Evolutionary conservation across 371 early-diverging fungal genomes (phyloP).

Genomic region (Apophysomyces trapeziformis): DNA sequence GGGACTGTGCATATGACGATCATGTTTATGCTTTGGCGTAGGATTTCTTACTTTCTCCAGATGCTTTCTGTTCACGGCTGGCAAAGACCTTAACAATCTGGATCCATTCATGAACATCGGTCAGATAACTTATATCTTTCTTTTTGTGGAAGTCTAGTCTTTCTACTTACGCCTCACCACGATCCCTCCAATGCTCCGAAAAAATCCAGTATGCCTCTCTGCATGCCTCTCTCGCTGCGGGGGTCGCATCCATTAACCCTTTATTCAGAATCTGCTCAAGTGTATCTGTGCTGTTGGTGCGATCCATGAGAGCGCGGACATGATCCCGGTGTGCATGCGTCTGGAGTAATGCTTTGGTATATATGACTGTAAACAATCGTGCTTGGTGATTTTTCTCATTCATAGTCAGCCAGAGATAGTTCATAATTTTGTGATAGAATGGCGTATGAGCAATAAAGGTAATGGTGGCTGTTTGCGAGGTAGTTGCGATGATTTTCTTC

Average conservation of each 20-base stretch:
- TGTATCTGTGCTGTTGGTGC: constrained; percentile 37
- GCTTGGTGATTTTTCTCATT: constrained; percentile 55
- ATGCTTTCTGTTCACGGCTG: constrained; percentile 33
- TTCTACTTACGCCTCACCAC: constrained; percentile 42
- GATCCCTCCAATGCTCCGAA: constrained; percentile 46
- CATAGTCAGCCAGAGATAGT: constrained; percentile 37
- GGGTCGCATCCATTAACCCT: constrained; percentile 48
- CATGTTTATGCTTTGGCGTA: constrained; percentile 9
- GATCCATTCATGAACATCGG: not conserved
- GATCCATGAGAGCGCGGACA: constrained; percentile 39
- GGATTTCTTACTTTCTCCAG: constrained; percentile 36
- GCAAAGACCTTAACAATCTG: constrained; percentile 33
- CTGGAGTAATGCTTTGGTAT: constrained; percentile 40
- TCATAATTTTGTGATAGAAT: constrained; percentile 44
- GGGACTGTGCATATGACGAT: constrained; percentile 30
- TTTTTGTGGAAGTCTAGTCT: not conserved
- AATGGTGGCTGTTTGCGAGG: constrained; percentile 35
- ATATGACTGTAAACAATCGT: constrained; percentile 39
- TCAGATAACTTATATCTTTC: not conserved
- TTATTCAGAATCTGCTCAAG: constrained; percentile 41
- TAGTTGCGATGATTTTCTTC: constrained; percentile 45
- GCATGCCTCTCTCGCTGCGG: constrained; percentile 44
- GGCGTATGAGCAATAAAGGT: constrained; percentile 41
- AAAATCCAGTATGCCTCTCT: constrained; percentile 54
- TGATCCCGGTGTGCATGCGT: constrained; percentile 44